These are phyloP conservation scores for Pneumocystis sp. DNA, from an alignment of 1,139 yeast species.

Conservation along the genomic window DNA sequence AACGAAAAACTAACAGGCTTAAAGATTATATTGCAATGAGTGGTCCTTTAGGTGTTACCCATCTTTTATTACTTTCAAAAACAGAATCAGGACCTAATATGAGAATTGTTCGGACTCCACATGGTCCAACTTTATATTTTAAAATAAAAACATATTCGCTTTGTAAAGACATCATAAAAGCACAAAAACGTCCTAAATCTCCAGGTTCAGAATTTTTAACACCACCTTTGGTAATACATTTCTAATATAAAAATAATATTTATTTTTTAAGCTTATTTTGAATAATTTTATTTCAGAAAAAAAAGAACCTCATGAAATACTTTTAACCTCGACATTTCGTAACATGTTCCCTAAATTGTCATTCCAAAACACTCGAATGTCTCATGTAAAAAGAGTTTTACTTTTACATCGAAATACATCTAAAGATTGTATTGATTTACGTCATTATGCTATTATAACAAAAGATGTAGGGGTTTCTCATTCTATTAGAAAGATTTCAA, in stretches of 20 bases:
- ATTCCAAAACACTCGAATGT: conserved; percentile 60
- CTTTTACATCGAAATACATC: conserved; percentile 48
- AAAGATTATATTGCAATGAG: conserved; percentile 93
- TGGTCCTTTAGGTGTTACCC: conserved; percentile 89
- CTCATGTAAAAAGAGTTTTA: conserved; percentile 67
- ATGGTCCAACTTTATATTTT: conserved; percentile 89
- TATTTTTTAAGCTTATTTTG: conserved; percentile 10
- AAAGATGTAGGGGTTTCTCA: conserved; percentile 71
- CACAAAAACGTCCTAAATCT: conserved; percentile 56
- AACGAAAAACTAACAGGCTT: conserved; percentile 70
- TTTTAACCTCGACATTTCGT: conserved; percentile 80
- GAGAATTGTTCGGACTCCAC: conserved; percentile 73
- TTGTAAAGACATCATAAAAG: conserved; percentile 62
- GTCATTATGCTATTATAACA: conserved; percentile 85
- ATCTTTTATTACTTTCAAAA: conserved; percentile 74
- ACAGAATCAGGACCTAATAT: conserved; percentile 64
- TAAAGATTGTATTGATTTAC: conserved; percentile 51
- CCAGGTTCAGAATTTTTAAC: conserved; percentile 45
- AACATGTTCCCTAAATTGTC: conserved; percentile 90
- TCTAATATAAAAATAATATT: conserved; percentile 51
- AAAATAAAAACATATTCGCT: conserved; percentile 62
- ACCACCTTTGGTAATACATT: conserved; percentile 85
- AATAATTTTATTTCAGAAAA: conserved; percentile 20
- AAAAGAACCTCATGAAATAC: conserved; percentile 37
- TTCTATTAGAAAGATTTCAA: conserved; percentile 62